Conservation (phyloP, 768 basidiomycete species). For the Hericium coralloides region DNA sequence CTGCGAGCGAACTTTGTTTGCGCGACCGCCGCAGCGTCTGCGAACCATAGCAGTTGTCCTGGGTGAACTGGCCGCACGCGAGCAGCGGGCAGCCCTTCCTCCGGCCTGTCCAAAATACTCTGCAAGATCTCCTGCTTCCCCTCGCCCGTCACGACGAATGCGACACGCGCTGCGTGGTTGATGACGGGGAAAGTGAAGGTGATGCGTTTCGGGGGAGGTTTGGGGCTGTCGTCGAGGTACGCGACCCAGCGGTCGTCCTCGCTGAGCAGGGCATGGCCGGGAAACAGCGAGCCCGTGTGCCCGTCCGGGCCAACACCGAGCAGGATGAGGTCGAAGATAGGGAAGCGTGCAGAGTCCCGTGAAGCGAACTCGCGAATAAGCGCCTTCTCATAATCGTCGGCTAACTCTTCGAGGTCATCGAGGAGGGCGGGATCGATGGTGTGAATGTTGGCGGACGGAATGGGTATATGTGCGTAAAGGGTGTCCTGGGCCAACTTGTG, state of each 20-base stretch:
- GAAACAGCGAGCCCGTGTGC: constrained; percentile 98
- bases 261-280: constrained; percentile 74
- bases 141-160: constrained; percentile 81
- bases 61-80: constrained; percentile 69
- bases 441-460: constrained; percentile 73
- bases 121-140: constrained; percentile 72
- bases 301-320: constrained; percentile 97
- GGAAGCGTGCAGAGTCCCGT: constrained; percentile 91
- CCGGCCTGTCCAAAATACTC: constrained; percentile 71
- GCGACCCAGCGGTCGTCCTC: constrained; percentile 95
- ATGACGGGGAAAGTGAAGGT: constrained; percentile 90
- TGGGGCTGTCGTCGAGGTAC: constrained; percentile 86
- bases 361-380: constrained; percentile 89
- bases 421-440: constrained; percentile 62
- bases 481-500: constrained; percentile 64
- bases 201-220: constrained; percentile 83
- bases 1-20: constrained; percentile 52
- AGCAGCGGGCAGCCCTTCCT: constrained; percentile 72
- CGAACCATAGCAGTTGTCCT: constrained; percentile 92
- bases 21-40: constrained; percentile 73
- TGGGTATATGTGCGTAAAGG: constrained; percentile 78
- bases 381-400: constrained; percentile 72
- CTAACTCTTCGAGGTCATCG: constrained; percentile 70
- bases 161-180: constrained; percentile 81
- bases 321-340: constrained; percentile 93